These are phyloP conservation scores for Rhynchosporium graminicola DNA, from an alignment of 2,329 filamentous ascomycete species.

Conservation along the genomic window DNA sequence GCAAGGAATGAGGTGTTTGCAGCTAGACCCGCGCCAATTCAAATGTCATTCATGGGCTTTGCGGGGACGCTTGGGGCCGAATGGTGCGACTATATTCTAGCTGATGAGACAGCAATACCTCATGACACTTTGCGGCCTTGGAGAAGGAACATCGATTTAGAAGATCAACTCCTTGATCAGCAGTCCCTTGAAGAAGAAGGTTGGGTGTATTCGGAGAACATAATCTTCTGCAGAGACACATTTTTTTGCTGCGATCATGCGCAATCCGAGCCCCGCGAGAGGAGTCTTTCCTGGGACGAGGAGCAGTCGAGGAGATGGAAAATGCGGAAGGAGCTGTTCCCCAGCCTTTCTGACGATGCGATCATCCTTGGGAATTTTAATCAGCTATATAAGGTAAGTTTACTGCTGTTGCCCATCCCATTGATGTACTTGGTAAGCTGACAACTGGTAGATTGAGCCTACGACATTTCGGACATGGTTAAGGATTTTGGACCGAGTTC, in stretches of 20 bases:
- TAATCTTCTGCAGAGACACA: slow-evolving; percentile 90
- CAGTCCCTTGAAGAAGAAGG: slow-evolving; percentile 62
- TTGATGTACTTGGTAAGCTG: not conserved
- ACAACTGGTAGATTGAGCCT: slow-evolving; percentile 79
- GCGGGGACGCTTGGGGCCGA: slow-evolving; percentile 93
- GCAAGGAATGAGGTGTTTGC: slow-evolving; percentile 98
- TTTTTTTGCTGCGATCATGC: slow-evolving; percentile 97
- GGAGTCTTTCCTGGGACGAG: slow-evolving; percentile 73
- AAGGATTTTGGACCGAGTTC: slow-evolving; percentile 80
- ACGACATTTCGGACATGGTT: slow-evolving; percentile 96
- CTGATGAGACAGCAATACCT: slow-evolving; percentile 85
- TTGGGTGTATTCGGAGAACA: slow-evolving; percentile 97
- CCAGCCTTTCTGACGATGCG: slow-evolving; percentile 74
- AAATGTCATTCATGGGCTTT: slow-evolving; percentile 99
- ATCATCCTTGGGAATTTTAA: slow-evolving; percentile 98
- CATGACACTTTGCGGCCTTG: slow-evolving; percentile 77
- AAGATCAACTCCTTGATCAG: slow-evolving; percentile 69
- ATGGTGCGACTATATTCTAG: slow-evolving; percentile 97
- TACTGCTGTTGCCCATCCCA: not conserved
- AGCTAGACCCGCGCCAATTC: slow-evolving; percentile 88
- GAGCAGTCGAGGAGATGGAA: slow-evolving; percentile 82
- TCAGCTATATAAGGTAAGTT: slow-evolving; percentile 89
- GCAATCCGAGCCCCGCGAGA: slow-evolving; percentile 82
- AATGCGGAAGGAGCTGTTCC: slow-evolving; percentile 93
- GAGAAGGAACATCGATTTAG: slow-evolving; percentile 71